Evolutionary conservation across 2,329 filamentous ascomycete species (phyloP).

Genomic region (Ascomycota sp.): DNA sequence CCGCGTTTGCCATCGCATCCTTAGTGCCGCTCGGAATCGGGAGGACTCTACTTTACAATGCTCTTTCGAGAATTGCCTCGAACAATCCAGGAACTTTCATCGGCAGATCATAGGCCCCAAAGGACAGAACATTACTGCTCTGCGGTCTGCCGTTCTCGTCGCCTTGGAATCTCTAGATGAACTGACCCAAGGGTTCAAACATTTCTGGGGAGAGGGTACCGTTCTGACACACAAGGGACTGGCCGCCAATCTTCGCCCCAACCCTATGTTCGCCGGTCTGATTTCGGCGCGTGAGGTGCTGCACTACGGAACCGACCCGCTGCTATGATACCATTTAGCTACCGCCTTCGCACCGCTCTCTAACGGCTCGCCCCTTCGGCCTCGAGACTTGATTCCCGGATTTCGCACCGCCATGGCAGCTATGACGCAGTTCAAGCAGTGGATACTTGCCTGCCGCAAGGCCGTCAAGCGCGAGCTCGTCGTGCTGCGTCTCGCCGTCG

Average conservation of each 20-base stretch:
- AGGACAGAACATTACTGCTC: constrained; percentile 8
- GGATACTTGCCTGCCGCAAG: constrained; percentile 19
- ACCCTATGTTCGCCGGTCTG: constrained; percentile 22
- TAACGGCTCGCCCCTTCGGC: constrained; percentile 16
- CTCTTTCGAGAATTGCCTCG: constrained; percentile 3
- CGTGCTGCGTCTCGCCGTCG: constrained; percentile 21
- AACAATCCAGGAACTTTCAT: background rate
- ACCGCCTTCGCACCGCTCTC: constrained; percentile 18
- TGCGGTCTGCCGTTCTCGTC: constrained; percentile 18
- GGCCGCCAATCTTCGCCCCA: constrained; percentile 9
- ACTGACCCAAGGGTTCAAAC: constrained; percentile 5
- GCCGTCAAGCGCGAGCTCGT: constrained; percentile 8
- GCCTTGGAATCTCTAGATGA: constrained; percentile 7
- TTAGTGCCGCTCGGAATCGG: constrained; percentile 4
- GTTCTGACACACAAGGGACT: constrained; percentile 5
- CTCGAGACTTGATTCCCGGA: constrained; percentile 2
- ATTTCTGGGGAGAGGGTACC: constrained; percentile 16
- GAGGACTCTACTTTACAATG: constrained; percentile 1
- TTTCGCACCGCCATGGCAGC: constrained; percentile 13
- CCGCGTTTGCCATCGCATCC: constrained; percentile 14
- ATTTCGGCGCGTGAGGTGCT: constrained; percentile 15
- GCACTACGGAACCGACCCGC: constrained; percentile 26
- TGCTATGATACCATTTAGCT: constrained; percentile 34
- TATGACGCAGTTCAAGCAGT: constrained; percentile 22
- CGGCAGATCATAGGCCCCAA: constrained; percentile 1